Base-by-base conservation (phyloP, 2,329 filamentous ascomycete genomes). In the Botryotinia globosa region DNA sequence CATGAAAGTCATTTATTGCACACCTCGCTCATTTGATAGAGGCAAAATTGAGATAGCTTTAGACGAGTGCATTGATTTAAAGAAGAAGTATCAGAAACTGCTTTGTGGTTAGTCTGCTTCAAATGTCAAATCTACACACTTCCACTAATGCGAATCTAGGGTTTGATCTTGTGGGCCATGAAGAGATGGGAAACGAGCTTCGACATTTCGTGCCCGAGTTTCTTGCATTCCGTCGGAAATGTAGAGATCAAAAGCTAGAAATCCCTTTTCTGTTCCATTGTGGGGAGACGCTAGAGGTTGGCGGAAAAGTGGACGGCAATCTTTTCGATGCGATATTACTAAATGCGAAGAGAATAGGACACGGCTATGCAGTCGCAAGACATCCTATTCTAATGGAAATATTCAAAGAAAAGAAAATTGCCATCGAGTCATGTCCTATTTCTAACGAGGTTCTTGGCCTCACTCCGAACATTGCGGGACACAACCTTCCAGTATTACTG, bases 211-310 rank as follows among this genome's bases (percentile, higher is more conserved):
- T 87, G 0, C 77, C 81, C 0, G 84, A 90, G 74, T 84, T 93
- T 10, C 81, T 90, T 4, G 82, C 83, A 1, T 92, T 92, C 78
- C 82, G 85, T 69, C 77, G 83, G 44, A 81, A 84, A 0, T 92
- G 90, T 81, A 78, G 81, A 9, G 73, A 76, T 1, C 79, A 83
- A 0, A 77, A 78, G 0, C 73, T 91, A 6, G 84, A 89, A 0
- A 91, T 94, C 4, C 91, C 91, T 0, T 92, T 93, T 78, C 83
- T 94, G 56, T 92, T 94, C 78, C 91, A 94, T 81, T 93, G 91
- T 75, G 92, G 91, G 37, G 92, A 94, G 82, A 92, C 91, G 1
- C 84, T 92, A 7, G 89, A 92, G 44, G 85, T 87, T 14, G 91
- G 90, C 54, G 86, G 85, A 37, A 87, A 89, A 8, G 85, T 86